phyloP scores from a whole-genome alignment of 2,329 filamentous ascomycete species.

The Neonectria punicea region DNA sequence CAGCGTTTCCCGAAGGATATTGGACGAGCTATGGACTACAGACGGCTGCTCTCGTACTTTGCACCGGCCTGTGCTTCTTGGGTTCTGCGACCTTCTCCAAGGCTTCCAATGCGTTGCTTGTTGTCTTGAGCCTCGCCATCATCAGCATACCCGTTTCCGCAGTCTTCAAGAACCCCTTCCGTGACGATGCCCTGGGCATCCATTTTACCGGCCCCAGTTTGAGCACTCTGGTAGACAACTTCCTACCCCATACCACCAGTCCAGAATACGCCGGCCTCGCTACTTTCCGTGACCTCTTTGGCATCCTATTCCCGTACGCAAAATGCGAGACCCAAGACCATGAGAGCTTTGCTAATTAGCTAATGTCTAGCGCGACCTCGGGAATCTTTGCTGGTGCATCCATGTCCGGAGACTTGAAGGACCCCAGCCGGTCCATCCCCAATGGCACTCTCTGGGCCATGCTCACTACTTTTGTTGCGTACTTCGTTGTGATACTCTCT shows the following conservation, averaged over 20 bases:
- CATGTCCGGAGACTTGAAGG: slow-evolving; percentile 88
- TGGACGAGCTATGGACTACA: slow-evolving; percentile 83
- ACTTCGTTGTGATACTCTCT: slow-evolving; percentile 79
- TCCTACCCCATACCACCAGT: slow-evolving; percentile 75
- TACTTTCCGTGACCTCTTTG: slow-evolving; percentile 85
- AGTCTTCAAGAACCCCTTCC: slow-evolving; percentile 74
- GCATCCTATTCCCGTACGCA: slow-evolving; percentile 78
- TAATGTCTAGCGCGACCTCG: slow-evolving; percentile 55
- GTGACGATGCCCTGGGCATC: slow-evolving; percentile 68
- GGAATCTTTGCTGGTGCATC: slow-evolving; percentile 79
- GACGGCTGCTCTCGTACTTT: slow-evolving; percentile 75
- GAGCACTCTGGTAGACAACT: slow-evolving; percentile 77
- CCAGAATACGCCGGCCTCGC: slow-evolving; percentile 70
- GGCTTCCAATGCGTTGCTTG: slow-evolving; percentile 80
- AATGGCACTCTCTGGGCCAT: slow-evolving; percentile 85
- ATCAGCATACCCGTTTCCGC: slow-evolving; percentile 87
- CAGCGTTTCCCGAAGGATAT: slow-evolving; percentile 73
- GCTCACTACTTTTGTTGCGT: slow-evolving; percentile 78
- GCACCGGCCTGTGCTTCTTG: slow-evolving; percentile 79
- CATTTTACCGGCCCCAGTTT: slow-evolving; percentile 82
- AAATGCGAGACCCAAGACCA: background rate
- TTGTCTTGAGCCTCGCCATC: slow-evolving; percentile 77
- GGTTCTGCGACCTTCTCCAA: slow-evolving; percentile 84
- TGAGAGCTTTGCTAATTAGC: slow-evolving; percentile 44
- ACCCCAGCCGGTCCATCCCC: slow-evolving; percentile 86